Evolutionary conservation across 139 green algal species (phyloP).

Genomic region (Closterium sp.): DNA sequence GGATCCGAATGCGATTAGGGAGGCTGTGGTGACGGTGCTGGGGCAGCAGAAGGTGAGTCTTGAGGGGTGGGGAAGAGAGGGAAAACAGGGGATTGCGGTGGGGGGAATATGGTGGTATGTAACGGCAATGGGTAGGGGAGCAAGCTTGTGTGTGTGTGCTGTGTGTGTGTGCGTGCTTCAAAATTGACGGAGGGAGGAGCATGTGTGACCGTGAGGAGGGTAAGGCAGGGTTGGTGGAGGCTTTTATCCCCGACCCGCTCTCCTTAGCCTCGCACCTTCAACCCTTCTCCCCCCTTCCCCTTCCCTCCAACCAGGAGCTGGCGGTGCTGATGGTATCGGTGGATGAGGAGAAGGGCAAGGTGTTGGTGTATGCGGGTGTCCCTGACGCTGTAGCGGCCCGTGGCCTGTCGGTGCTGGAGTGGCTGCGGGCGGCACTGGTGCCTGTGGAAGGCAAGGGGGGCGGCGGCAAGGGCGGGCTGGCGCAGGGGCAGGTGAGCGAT

Average conservation of each 20-base stretch:
- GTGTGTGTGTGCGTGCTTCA: not conserved
- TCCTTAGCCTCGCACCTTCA: too few relatives aligned
- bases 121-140: not conserved
- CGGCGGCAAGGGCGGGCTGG: slow-evolving; percentile 67
- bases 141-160: slow-evolving; percentile 38
- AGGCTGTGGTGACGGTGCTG: slow-evolving; percentile 59
- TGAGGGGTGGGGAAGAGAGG: too few relatives aligned
- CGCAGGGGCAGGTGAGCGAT: slow-evolving; percentile 74
- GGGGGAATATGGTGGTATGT: not conserved
- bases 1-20: slow-evolving; percentile 70
- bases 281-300: too few relatives aligned
- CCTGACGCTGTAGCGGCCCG: slow-evolving; percentile 62
- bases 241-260: not conserved
- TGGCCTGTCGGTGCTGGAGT: slow-evolving; percentile 75
- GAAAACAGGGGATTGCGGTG: too few relatives aligned
- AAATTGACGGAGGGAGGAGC: too few relatives aligned
- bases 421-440: slow-evolving; percentile 59
- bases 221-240: too few relatives aligned
- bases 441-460: slow-evolving; percentile 90
- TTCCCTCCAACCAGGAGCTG: slow-evolving; percentile 40
- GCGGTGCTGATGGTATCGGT: slow-evolving; percentile 67
- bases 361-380: slow-evolving; percentile 69
- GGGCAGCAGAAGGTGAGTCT: slow-evolving; percentile 37
- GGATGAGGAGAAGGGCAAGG: slow-evolving; percentile 72
- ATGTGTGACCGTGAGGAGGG: too few relatives aligned